A percentile compares a stretch with the other conserved stretches of the same genome.
phyloP scores from a whole-genome alignment of 139 green algal species.

The Spirogloea muscicola region DNA sequence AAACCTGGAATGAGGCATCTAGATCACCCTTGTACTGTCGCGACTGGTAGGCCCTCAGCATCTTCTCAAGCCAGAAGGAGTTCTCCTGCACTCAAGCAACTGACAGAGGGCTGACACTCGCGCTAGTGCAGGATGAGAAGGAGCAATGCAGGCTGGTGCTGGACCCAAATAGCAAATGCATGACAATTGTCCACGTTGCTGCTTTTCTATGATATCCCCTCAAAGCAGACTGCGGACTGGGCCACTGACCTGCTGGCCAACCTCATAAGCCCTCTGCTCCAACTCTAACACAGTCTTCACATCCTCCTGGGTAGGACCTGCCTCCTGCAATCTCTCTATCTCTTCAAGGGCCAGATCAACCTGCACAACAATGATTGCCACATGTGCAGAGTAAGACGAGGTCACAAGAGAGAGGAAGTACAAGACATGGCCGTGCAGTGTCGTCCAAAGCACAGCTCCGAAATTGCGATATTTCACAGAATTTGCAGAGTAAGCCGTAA shows the following conservation, averaged over 20 bases:
- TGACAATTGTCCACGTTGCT: no score
- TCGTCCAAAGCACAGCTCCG: no score
- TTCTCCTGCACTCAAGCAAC: slow-evolving; percentile 1
- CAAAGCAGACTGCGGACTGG: no score
- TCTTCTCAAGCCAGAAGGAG: slow-evolving; percentile 2
- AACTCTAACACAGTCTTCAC: slow-evolving; percentile 63
- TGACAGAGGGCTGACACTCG: no score
- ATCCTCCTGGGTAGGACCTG: slow-evolving; percentile 59
- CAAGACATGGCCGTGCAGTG: no score
- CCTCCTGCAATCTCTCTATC: slow-evolving; percentile 57
- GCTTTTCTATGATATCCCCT: no score
- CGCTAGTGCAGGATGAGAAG: no score
- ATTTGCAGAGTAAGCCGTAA: not conserved
- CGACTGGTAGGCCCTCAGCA: slow-evolving; percentile 5
- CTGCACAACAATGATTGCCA: no score
- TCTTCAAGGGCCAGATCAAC: slow-evolving; percentile 62
- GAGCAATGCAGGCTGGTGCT: no score
- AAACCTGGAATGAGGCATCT: slow-evolving; percentile 5
- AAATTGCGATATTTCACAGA: not conserved
- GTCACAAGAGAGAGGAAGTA: no score
- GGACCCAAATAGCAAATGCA: no score
- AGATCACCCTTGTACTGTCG: not conserved
- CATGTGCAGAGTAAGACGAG: no score
- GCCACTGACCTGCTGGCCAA: slow-evolving; percentile 60
- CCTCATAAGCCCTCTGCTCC: slow-evolving; percentile 63